A percentile compares a stretch with the other conserved stretches of the same genome.
Conservation (phyloP, 495 filamentous ascomycete genomes). For the Daldinia bambusicola region DNA sequence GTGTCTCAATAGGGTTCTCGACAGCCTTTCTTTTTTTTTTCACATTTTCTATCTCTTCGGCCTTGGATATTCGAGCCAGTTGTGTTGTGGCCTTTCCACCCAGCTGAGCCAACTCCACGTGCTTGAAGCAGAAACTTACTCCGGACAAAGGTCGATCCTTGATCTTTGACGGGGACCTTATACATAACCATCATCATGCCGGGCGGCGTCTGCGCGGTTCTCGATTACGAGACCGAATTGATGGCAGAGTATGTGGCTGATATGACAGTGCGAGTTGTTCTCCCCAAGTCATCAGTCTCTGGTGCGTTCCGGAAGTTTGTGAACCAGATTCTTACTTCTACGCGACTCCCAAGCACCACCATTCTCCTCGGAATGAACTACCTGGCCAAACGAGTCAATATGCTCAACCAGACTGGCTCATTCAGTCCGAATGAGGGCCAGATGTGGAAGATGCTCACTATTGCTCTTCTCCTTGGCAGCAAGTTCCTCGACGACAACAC, state of each 20-base stretch:
- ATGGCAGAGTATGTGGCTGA: conserved; percentile 98
- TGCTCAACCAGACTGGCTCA: conserved; percentile 68
- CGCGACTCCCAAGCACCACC: conserved; percentile 92
- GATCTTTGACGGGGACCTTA: conserved; percentile 47
- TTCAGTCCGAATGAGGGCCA: conserved; percentile 72
- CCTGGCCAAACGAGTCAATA: conserved; percentile 81
- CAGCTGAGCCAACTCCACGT: conserved; percentile 51
- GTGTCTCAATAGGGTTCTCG: conserved; percentile 54
- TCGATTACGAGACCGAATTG: conserved; percentile 98
- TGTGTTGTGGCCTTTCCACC: conserved; percentile 39
- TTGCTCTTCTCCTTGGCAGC: conserved; percentile 88
- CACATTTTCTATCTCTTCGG: conserved; percentile 50
- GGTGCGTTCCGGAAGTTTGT: conserved; percentile 95
- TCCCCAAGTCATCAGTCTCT: conserved; percentile 71
- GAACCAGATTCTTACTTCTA: conserved; percentile 91
- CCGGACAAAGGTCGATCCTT: conserved; percentile 34
- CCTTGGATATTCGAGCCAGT: conserved; percentile 50
- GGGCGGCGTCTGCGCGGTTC: conserved; percentile 92
- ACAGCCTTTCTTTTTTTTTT: conserved; percentile 37
- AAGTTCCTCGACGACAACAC: conserved; percentile 99
- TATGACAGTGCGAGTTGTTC: conserved; percentile 84
- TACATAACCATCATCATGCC: conserved; percentile 56
- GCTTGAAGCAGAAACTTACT: conserved; percentile 54
- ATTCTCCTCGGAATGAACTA: conserved; percentile 95
- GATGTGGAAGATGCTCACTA: conserved; percentile 91